A percentile compares a stretch with the other conserved stretches of the same genome.
Evolutionary conservation across 2,329 filamentous ascomycete genomes (phyloP).

Genomic region (Hypoxylon sp.): DNA sequence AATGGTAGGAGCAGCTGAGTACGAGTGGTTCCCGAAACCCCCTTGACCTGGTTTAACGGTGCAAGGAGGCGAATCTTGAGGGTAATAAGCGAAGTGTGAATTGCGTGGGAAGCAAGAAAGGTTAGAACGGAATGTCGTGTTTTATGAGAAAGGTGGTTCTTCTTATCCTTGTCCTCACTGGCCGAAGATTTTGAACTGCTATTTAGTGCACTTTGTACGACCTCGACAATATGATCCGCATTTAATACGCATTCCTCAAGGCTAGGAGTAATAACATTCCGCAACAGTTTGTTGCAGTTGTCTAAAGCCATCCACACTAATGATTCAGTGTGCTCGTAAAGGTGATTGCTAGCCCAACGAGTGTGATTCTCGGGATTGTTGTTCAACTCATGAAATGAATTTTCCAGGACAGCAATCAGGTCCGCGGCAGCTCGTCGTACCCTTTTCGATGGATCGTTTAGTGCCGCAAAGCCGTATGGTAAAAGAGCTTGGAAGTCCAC

Average conservation of each 20-base stretch:
- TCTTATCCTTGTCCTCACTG: conserved; percentile 62
- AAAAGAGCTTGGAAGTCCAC: conserved; percentile 83
- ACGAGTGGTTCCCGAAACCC: conserved; percentile 77
- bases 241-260: conserved; percentile 92
- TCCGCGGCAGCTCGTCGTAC: conserved; percentile 83
- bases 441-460: conserved; percentile 81
- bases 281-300: conserved; percentile 72
- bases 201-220: conserved; percentile 73
- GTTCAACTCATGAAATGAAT: conserved; percentile 59
- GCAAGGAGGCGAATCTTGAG: conserved; percentile 81
- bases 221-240: conserved; percentile 75
- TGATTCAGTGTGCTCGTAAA: conserved; percentile 74
- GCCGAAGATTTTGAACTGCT: conserved; percentile 55
- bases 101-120: conserved; percentile 81
- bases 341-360: conserved; percentile 71
- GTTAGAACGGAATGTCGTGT: conserved; percentile 75
- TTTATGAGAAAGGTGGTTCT: conserved; percentile 70
- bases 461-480: conserved; percentile 83
- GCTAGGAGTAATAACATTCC: conserved; percentile 77
- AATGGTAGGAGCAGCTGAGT: conserved; percentile 83
- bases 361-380: conserved; percentile 60
- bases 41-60: conserved; percentile 79
- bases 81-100: conserved; percentile 75
- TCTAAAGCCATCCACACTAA: conserved; percentile 72
- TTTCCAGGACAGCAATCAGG: conserved; percentile 71